Conservation (phyloP, 2,329 filamentous ascomycete species). For the Colletotrichum sp. region DNA sequence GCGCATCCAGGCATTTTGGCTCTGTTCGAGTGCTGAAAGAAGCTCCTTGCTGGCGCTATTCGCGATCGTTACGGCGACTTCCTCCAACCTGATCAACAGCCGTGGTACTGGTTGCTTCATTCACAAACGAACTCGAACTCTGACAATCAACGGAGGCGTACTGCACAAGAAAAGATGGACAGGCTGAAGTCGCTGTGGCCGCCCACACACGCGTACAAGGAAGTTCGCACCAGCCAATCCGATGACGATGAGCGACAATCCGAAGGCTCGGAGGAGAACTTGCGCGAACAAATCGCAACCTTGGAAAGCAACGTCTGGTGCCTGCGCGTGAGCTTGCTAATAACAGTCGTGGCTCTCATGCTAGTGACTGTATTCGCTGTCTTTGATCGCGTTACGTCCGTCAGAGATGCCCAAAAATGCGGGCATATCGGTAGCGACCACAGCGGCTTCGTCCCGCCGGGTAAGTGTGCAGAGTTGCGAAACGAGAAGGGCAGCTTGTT, state of each 20-base stretch:
- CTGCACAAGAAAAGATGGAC: not conserved
- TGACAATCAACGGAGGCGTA: not conserved
- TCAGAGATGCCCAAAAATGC: not conserved
- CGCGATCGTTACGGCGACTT: not conserved
- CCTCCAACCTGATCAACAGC: not conserved
- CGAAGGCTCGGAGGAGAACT: not conserved
- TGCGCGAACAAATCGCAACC: not conserved
- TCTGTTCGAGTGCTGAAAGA: not conserved
- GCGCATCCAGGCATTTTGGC: not conserved
- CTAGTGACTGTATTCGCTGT: not conserved
- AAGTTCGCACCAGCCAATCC: not conserved
- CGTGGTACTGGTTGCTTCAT: too few species aligned
- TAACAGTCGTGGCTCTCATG: not conserved
- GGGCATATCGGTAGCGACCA: slow-evolving; percentile 10
- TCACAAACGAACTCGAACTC: too few species aligned
- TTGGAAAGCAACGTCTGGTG: slow-evolving; percentile 4
- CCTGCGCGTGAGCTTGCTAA: not conserved
- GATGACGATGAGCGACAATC: not conserved
- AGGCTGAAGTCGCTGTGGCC: not conserved
- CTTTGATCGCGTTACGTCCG: not conserved
- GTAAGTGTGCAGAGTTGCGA: not conserved
- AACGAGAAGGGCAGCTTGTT: not conserved
- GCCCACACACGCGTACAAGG: not conserved
- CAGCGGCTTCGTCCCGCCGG: slow-evolving; percentile 5
- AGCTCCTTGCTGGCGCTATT: not conserved